Base-by-base conservation (phyloP, 2,329 filamentous ascomycete species). In the Sclerotinia borealis region DNA sequence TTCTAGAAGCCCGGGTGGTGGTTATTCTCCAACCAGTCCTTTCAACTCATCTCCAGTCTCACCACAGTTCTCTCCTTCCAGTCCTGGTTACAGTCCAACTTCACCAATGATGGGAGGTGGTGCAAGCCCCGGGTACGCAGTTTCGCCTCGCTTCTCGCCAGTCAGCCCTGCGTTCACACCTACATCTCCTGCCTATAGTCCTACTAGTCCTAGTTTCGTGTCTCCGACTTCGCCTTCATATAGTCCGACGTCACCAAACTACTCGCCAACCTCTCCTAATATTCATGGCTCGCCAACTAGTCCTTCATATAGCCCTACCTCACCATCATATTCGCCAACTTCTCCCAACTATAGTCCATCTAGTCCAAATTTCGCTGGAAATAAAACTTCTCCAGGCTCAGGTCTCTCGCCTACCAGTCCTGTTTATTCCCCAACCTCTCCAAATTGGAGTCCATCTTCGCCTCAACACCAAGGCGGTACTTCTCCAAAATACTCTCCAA, bases 1-100 rank as follows among this genome's bases (percentile, higher is more conserved):
- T 61, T 64, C 59, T 10, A 67, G 67, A 51, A 89, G 65, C 41
- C 89, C 89, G 2, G 88, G 87, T 4, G 91, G 88, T 63, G 85
- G 83, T 70, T 91, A 91, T 77, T 88, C 85, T 41, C 86, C 87
- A 27, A 87, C 85, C 25, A 90, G 89, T 75, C 83, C 90, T 69
- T 67, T 80, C 66, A 71, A 66, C 31, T 66, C 65, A 17, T 89
- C 65, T 52, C 75, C 76, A 3, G 83, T 81, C 5, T 86, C 84
- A 58, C 84, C 84, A 10, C 66, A 67, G 4, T 74, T 69, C 51
- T 71, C 71, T 22, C 72, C 72, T 41, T 68, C 69, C 25, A 72
- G 70, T 55, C 73, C 73, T 59, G 71, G 70, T 10, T 75, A 75
- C 76, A 66, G 72, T 48, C 76, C 77, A 9, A 85, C 83, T 13